Evolutionary conservation across 169 alveolate species (phyloP).

Genomic region (Besnoitia besnoiti): DNA sequence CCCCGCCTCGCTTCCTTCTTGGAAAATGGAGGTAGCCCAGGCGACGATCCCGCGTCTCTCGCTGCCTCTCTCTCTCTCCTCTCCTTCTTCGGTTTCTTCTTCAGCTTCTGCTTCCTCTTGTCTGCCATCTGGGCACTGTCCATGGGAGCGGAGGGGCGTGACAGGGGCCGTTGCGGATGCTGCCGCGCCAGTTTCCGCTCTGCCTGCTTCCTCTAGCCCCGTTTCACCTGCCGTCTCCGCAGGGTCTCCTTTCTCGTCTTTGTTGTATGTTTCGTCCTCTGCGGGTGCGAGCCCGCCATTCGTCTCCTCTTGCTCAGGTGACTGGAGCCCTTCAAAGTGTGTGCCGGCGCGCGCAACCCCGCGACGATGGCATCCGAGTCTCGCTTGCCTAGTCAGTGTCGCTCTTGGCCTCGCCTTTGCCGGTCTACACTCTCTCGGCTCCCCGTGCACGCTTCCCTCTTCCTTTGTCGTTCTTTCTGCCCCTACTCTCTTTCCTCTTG

Average conservation of each 20-base stretch:
- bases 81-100: neutral
- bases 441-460: no score
- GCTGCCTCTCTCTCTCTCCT: neutral
- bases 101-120: no score
- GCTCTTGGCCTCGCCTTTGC: neutral
- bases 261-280: neutral
- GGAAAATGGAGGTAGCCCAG: neutral
- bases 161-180: no score
- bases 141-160: no score
- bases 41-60: neutral
- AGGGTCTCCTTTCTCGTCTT: no score
- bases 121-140: no score
- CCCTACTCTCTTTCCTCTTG: neutral
- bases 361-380: neutral
- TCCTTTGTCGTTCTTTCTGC: neutral
- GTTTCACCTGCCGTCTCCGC: neutral
- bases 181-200: no score
- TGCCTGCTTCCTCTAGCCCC: neutral
- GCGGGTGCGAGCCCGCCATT: neutral
- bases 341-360: no score
- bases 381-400: neutral
- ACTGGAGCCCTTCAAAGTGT: no score
- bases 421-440: neutral
- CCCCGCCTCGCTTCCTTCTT: neutral
- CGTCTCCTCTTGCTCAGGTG: neutral